A percentile compares a stretch with the other conserved stretches of the same genome.
Conservation (phyloP, 225 moss, liverwort and hornwort genomes). For the Rhytidiadelphus loreus region DNA sequence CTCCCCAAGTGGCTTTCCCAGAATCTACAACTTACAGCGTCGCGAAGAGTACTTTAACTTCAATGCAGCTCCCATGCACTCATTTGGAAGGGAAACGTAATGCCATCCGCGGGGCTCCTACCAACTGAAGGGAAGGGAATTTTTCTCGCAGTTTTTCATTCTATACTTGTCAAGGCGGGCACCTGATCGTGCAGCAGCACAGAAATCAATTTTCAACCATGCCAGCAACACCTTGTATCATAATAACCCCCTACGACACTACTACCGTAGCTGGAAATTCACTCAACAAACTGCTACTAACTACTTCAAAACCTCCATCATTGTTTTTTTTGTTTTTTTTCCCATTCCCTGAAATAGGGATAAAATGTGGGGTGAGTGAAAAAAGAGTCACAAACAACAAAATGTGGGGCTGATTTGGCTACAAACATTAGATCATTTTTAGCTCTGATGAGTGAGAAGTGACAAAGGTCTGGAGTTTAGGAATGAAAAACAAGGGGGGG, state of each 20-base stretch:
- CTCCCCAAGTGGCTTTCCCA: neutral
- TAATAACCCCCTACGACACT: accelerated
- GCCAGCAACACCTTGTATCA: neutral
- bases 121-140: neutral
- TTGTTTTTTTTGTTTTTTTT: no score
- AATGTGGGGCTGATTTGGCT: no score
- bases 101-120: neutral
- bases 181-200: neutral
- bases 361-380: no score
- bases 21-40: neutral
- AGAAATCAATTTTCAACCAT: no score
- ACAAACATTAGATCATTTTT: no score
- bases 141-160: neutral
- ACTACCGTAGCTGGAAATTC: neutral
- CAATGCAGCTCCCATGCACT: neutral
- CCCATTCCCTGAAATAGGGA: neutral
- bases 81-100: neutral
- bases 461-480: no score
- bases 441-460: no score
- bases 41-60: neutral
- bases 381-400: no score
- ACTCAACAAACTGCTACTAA: no score
- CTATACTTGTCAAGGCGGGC: neutral
- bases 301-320: no score
- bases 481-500: no score